These are phyloP conservation scores for Tolypocladium nubicola DNA, from an alignment of 2,329 filamentous ascomycete species.

Conservation along the genomic window DNA sequence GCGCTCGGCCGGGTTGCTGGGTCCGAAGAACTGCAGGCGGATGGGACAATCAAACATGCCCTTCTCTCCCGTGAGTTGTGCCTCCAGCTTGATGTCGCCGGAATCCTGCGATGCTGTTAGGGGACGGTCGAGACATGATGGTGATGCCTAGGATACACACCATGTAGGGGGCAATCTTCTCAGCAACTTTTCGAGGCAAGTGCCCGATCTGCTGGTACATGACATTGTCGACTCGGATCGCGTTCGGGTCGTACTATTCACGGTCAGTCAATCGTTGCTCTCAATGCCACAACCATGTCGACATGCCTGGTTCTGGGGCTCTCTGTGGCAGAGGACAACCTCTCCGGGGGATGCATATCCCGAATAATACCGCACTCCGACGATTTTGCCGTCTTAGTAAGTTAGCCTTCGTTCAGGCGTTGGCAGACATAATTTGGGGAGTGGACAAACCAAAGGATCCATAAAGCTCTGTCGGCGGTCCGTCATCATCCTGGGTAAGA, in stretches of 20 bases:
- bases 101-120: slow-evolving; percentile 31
- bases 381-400: slow-evolving; percentile 33
- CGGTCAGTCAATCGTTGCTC: neutral
- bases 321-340: slow-evolving; percentile 50
- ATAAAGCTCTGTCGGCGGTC: slow-evolving; percentile 32
- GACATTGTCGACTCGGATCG: slow-evolving; percentile 70
- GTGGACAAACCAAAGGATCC: slow-evolving; percentile 29
- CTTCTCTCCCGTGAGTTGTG: slow-evolving; percentile 56
- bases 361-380: slow-evolving; percentile 48
- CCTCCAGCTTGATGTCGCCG: slow-evolving; percentile 55
- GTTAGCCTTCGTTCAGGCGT: neutral
- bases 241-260: slow-evolving; percentile 57
- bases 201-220: slow-evolving; percentile 69
- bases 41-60: slow-evolving; percentile 63
- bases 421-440: neutral
- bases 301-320: slow-evolving; percentile 50
- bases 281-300: neutral
- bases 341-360: slow-evolving; percentile 54
- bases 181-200: slow-evolving; percentile 54
- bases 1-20: slow-evolving; percentile 41
- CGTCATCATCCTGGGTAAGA: slow-evolving; percentile 32
- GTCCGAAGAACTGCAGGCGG: slow-evolving; percentile 57
- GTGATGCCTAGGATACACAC: slow-evolving; percentile 25
- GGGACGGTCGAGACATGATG: too few species aligned
- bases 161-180: slow-evolving; percentile 65